These are phyloP conservation scores for Paraurostyla sp. DNA, from an alignment of 73 alveolate species.

Conservation along the genomic window DNA sequence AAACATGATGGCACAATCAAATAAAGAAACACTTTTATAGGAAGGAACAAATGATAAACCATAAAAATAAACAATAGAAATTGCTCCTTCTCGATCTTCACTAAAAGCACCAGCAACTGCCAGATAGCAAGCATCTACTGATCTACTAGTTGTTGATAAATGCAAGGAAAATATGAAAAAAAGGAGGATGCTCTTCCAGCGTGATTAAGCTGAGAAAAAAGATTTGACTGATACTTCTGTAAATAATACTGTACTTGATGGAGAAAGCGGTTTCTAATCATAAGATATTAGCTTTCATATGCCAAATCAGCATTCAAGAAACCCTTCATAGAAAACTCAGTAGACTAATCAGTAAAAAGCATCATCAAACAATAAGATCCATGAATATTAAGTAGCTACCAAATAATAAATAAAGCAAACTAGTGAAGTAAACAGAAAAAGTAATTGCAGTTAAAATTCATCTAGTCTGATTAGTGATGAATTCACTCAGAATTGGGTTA, in stretches of 20 bases:
- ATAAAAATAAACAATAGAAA: not conserved
- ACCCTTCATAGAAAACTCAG: too few species aligned
- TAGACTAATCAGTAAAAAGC: not conserved
- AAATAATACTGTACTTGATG: conserved; percentile 25
- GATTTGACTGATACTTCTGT: conserved; percentile 30
- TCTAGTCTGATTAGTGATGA: conserved; percentile 28
- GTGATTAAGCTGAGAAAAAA: conserved; percentile 30
- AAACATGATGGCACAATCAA: not conserved
- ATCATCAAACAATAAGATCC: not conserved
- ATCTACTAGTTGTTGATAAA: conserved; percentile 15
- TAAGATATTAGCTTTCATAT: not conserved
- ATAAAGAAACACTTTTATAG: not conserved
- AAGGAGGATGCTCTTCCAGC: not conserved
- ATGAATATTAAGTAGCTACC: not conserved
- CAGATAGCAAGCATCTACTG: not conserved
- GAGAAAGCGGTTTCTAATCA: not conserved
- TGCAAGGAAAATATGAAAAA: conserved; percentile 53
- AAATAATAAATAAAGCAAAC: not conserved
- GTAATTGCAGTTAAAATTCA: not conserved
- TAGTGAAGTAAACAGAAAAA: not conserved
- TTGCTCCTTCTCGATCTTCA: not conserved
- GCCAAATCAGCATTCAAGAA: too few species aligned
- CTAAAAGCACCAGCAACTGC: not conserved
- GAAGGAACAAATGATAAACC: too few species aligned
- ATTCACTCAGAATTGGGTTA: conserved; percentile 29